Base-by-base conservation (phyloP, 1,284 basidiomycete species). In the Cryptococcus deneoformans region DNA sequence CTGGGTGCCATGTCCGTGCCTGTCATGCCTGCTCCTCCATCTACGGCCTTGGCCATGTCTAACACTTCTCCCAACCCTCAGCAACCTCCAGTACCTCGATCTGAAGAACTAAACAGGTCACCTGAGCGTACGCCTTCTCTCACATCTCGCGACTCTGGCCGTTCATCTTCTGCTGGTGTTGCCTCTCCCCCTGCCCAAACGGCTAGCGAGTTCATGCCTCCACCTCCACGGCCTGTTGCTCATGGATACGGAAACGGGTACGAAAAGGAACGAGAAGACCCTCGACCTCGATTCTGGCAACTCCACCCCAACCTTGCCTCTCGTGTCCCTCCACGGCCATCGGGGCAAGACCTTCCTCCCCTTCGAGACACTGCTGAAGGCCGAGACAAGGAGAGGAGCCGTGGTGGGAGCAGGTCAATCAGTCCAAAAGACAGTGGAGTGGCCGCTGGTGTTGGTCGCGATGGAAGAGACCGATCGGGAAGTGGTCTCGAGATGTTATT, bases 401-500 rank as follows among this genome's bases (percentile, higher is more conserved):
- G 36, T 10, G 24, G 49, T 37, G 46, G 24, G 5, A 50, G 16
- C n/a, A 48, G 54, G 10, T 57, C 53, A 11, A 9, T 51, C 9
- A 50, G 12, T 54, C 61, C 35, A 53, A 42, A 34, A 54, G 54
- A 12, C 47, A 14, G 12, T 43, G 46, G 12, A 46, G 55, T 24
- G 47, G 56, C 46, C 42, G 56, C 24, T 47, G 20, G 20, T 20
- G 20, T 20, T 20, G 20, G 20, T 20, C 20, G 20, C 20, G 20
- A 20, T 20, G 46, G 48, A 49, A 54, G 50, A 29, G 53, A 60
- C 34, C 46, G 62, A 35, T 54, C 58, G 3, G 54, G 54, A 44
- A 63, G 58, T 50, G 68, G 68, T 6, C 43, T 70, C 29, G 68
- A 68, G 29, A 66, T 70, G 68, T 47, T 70, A 52, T 52, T 68